Evolutionary conservation across 768 basidiomycete genomes (phyloP), one percentile per base, ranked within the genome.

Genomic region (Amanita inopinata): DNA sequence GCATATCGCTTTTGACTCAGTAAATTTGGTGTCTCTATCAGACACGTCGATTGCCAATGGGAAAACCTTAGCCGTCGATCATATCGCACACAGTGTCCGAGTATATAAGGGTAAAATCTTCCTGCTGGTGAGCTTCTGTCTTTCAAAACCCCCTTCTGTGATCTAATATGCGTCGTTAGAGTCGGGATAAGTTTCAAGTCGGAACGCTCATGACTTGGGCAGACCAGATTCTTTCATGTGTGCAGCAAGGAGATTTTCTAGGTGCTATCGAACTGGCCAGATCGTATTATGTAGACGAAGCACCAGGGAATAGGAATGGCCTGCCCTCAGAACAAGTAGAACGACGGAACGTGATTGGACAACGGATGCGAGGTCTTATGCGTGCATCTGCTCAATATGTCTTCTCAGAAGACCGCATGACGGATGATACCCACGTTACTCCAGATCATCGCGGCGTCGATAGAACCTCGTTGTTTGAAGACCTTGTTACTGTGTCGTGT

Each of bases 351-450:
- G 64, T 88, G 23, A 77, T 96, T 30, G 85, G 83, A 2, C 69
- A 74, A 40, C 83, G 85, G 53, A 70, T 97, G 46, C 72, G 71
- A 25, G 86, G 84, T 45, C 70, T 99, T 22, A 85, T 99, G 81
- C 63, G 67, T 8, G 91, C 96, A 2, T 96, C 96, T 1, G 69
- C 84, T 31, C 76, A 70, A 14, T 98, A 93, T 59, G 80, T 85
- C 1, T 99, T 99, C 60, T 93, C 94, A 2, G 89, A 96, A 53
- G 91, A 98, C 10, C 81, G 96, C 18, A 82, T 98, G 77, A 80
- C 71, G 17, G 96, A 98, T 58, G 75, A 72, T 30, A 94, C 92
- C 1, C 92, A 97, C 61, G 57, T 65, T 39, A 83, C 78, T 10
- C 72, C 77, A 5, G 86, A 92, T 56, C 83, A 84, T 15, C 78